Percentiles rank a stretch among this genome's conserved stretches.
phyloP scores from a whole-genome alignment of 2,329 filamentous ascomycete genomes.

The Orbilia javanica region DNA sequence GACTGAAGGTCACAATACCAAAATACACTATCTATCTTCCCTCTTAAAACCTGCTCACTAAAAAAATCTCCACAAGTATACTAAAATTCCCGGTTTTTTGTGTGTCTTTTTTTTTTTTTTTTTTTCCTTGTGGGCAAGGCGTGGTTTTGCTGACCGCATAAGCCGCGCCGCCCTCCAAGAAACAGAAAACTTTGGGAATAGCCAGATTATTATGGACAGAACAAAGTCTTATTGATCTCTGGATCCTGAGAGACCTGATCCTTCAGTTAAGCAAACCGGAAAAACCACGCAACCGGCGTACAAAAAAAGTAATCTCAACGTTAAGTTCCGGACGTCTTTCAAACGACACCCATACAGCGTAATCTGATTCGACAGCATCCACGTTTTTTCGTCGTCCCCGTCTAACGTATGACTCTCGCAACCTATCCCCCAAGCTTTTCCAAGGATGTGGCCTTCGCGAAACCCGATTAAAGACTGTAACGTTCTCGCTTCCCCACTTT shows the following conservation, averaged over 20 bases:
- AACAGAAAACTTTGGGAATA: not conserved
- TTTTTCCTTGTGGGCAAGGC: constrained; percentile 26
- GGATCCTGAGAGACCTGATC: constrained; percentile 58
- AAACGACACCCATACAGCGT: constrained; percentile 20
- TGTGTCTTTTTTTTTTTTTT: constrained; percentile 14
- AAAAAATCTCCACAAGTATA: not conserved
- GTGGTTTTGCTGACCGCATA: constrained; percentile 49
- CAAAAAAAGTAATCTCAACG: constrained; percentile 15
- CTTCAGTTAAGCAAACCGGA: constrained; percentile 26
- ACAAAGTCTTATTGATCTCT: constrained; percentile 34
- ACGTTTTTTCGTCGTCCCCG: constrained; percentile 26
- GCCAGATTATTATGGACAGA: too few species aligned
- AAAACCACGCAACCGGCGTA: constrained; percentile 20
- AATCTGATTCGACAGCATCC: constrained; percentile 44
- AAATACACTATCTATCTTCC: constrained; percentile 25
- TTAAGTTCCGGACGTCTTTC: constrained; percentile 10
- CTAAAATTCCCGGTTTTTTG: not conserved
- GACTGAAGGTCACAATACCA: constrained; percentile 25
- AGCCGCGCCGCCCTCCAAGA: constrained; percentile 29
- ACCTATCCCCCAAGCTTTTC: constrained; percentile 10
- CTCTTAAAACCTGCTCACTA: not conserved
- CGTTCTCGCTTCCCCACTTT: constrained; percentile 17
- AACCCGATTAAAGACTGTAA: constrained; percentile 3
- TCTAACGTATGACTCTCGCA: constrained; percentile 54
- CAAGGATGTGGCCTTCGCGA: constrained; percentile 20